These are phyloP conservation scores for Eremochloa ophiuroides DNA, from an alignment of 176 grass and related monocot species.

Conservation along the genomic window DNA sequence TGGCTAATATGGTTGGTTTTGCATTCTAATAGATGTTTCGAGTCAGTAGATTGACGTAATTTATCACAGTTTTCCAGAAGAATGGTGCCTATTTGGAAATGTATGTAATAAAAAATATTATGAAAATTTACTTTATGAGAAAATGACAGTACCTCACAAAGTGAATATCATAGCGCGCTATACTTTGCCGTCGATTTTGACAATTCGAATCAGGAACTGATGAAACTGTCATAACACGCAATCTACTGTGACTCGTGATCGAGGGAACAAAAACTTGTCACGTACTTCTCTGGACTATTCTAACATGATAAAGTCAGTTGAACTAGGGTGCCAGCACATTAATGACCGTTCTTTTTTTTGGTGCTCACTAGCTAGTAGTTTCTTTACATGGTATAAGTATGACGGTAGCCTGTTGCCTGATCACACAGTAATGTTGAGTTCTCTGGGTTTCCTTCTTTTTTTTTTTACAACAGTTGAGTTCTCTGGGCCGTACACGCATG, in stretches of 20 bases:
- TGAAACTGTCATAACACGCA: background rate
- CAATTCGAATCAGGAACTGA: conserved; percentile 10
- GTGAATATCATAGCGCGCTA: background rate
- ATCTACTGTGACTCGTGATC: background rate
- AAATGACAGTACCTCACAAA: background rate
- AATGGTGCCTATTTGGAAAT: background rate
- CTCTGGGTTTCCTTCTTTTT: too few relatives aligned
- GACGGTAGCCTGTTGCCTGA: background rate
- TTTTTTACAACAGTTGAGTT: too few relatives aligned
- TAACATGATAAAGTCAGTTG: background rate
- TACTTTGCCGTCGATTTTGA: background rate
- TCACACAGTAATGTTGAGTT: background rate
- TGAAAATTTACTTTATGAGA: background rate
- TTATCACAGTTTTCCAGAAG: background rate
- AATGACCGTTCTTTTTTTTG: background rate
- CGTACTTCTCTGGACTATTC: background rate
- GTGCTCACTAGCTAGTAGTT: conserved; percentile 4
- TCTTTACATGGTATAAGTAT: background rate
- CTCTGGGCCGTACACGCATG: background rate
- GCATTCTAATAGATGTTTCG: background rate
- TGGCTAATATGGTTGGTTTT: background rate
- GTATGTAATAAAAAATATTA: background rate
- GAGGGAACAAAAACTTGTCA: background rate
- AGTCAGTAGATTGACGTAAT: background rate
- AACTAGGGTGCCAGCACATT: background rate